phyloP scores from a whole-genome alignment of 352 stramenopile species.

The Phytophthora multivora region DNA sequence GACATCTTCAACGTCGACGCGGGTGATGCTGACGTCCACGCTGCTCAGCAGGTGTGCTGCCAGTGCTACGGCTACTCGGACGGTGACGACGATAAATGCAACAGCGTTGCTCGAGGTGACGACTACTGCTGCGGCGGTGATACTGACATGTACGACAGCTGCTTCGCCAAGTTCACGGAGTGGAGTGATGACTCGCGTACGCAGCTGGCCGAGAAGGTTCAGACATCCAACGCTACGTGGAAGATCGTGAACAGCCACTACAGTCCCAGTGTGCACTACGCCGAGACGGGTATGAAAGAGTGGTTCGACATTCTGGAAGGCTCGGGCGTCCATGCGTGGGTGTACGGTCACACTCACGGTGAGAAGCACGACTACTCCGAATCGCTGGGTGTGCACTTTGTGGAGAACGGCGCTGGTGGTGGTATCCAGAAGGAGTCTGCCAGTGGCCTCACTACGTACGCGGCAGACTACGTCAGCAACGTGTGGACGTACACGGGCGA shows the following conservation, averaged over 20 bases:
- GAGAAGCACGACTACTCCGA: conserved; percentile 79
- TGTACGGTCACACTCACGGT: conserved; percentile 71
- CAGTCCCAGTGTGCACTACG: conserved; percentile 59
- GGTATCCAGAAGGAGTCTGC: conserved; percentile 80
- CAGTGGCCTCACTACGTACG: conserved; percentile 64
- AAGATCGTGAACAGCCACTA: conserved; percentile 80
- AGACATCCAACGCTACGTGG: conserved; percentile 61
- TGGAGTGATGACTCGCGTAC: conserved; percentile 72
- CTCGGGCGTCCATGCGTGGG: conserved; percentile 44
- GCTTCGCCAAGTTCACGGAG: conserved; percentile 55
- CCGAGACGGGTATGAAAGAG: conserved; percentile 35
- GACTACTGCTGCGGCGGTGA: conserved; percentile 59
- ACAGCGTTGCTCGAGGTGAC: conserved; percentile 51
- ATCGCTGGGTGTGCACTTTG: conserved; percentile 64
- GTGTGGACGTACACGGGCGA: conserved; percentile 66
- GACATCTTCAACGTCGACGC: conserved; percentile 75
- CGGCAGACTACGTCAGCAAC: conserved; percentile 58
- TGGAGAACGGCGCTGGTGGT: conserved; percentile 79
- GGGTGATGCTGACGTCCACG: conserved; percentile 60
- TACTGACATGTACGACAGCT: conserved; percentile 57
- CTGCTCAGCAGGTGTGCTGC: conserved; percentile 58
- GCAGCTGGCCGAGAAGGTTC: conserved; percentile 45
- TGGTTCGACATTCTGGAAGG: conserved; percentile 58
- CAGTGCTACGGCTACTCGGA: conserved; percentile 69
- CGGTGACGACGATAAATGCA: conserved; percentile 47